Base-by-base conservation (phyloP, 306 rosid genomes). In the Ochetophila trinervis region DNA sequence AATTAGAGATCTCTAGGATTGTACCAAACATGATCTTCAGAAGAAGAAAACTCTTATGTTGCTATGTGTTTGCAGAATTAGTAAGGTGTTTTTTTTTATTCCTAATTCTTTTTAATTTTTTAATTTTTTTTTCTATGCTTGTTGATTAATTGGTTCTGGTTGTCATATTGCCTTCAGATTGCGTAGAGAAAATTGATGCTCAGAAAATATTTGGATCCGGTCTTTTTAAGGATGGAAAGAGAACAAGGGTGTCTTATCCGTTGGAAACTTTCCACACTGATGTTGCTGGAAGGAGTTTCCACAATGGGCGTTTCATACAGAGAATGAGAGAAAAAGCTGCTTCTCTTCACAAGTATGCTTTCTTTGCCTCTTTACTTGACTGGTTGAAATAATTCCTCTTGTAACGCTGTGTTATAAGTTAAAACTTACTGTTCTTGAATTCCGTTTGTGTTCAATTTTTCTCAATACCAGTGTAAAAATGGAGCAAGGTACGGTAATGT, bases 231-330 rank as follows among this genome's bases (percentile, higher is more conserved):
- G 87, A 88, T 54, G 85, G 85, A 63, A 78, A 76, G 68, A 67
- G 23, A 52, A 50, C 83, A 14, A 72, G 21, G 48, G 62, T 88
- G 62, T 61, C 91, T 27, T 88, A 79, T 50, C 96, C 91, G 16
- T 58, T 84, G 83, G 84, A 86, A 53, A 73, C 72, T 40, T 86
- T 84, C 47, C 74, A 72, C 13, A 52, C 85, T 6, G 71, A 86
- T 74, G 88, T 86, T 65, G 78, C 86, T 0, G 89, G 96, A 17
- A 76, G 86, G 78, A 84, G 91, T 83, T 88, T 88, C 74, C 88
- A 84, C 73, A 88, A 88, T 35, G 91, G 96, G 12, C 86, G 90
- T 30, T 88, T 88, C 76, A 76, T 86, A 63, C 83, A 68, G 69
- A 82, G 84, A 77, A 78, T 88, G 88, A 79, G 91, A 74, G 78